Conservation (phyloP, 192 early-diverging fungal species). For the Rhizophagus sp. region DNA sequence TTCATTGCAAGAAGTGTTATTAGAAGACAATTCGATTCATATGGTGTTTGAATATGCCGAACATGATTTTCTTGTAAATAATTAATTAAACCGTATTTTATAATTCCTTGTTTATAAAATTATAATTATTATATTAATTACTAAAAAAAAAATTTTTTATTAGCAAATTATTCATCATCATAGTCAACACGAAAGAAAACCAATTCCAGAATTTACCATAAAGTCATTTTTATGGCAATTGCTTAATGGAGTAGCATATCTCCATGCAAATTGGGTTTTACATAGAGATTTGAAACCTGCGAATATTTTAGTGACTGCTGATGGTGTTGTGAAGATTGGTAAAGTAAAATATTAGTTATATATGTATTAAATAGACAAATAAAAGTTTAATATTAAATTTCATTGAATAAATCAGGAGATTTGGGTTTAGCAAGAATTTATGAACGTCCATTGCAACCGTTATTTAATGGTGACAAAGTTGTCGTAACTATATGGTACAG, state of each 20-base stretch:
- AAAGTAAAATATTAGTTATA: slow-evolving; percentile 41
- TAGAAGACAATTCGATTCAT: slow-evolving; percentile 91
- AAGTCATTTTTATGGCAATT: slow-evolving; percentile 92
- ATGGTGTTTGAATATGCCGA: slow-evolving; percentile 99
- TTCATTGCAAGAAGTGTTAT: slow-evolving; percentile 80
- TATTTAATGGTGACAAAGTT: slow-evolving; percentile 53
- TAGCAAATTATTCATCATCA: slow-evolving; percentile 93
- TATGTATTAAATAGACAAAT: slow-evolving; percentile 35
- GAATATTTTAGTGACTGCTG: slow-evolving; percentile 65
- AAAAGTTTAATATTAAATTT: slow-evolving; percentile 23
- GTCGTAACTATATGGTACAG: slow-evolving; percentile 78
- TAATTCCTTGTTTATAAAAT: slow-evolving; percentile 26
- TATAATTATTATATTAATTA: slow-evolving; percentile 25
- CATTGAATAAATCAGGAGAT: slow-evolving; percentile 56
- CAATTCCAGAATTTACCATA: slow-evolving; percentile 78
- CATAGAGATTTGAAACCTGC: slow-evolving; percentile 72
- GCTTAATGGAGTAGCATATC: slow-evolving; percentile 57
- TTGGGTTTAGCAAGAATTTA: slow-evolving; percentile 69
- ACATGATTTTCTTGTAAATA: slow-evolving; percentile 82
- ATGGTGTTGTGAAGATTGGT: slow-evolving; percentile 92
- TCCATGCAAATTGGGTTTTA: slow-evolving; percentile 72
- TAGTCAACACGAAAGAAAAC: slow-evolving; percentile 73
- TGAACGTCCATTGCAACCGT: slow-evolving; percentile 58
- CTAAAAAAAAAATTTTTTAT: too few relatives aligned
- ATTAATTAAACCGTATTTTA: background rate